phyloP scores from a whole-genome alignment of 345 rosid genomes.

The Syzygium grande region DNA sequence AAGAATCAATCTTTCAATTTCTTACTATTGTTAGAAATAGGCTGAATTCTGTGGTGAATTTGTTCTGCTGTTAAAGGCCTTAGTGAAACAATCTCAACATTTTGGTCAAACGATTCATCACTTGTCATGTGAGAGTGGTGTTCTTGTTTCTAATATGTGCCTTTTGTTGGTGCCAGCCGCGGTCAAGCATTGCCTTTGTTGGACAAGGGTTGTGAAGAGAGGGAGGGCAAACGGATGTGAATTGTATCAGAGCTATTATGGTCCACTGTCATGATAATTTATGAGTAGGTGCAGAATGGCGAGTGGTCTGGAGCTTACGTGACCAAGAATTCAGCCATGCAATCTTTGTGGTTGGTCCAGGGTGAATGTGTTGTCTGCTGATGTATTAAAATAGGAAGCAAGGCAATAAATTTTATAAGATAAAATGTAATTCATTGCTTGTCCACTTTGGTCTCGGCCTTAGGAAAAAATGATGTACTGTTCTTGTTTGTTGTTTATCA shows the following conservation, averaged over 20 bases:
- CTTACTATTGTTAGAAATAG: too few species aligned
- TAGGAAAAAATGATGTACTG: not conserved
- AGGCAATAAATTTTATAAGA: not conserved
- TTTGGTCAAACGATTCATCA: not conserved
- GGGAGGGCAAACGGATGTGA: slow-evolving; percentile 50
- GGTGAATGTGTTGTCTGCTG: not conserved
- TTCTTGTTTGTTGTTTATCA: not conserved
- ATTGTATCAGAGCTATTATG: slow-evolving; percentile 58
- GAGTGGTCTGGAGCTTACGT: not conserved
- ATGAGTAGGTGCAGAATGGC: slow-evolving; percentile 7
- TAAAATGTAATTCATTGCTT: not conserved
- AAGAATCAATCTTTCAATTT: too few species aligned
- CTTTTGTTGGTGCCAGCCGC: slow-evolving; percentile 27
- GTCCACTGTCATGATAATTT: slow-evolving; percentile 53
- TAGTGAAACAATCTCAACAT: not conserved
- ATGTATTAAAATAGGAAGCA: not conserved
- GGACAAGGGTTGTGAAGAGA: slow-evolving; percentile 57
- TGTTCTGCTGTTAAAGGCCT: too few species aligned
- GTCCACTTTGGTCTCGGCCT: not conserved
- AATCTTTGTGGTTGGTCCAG: not conserved
- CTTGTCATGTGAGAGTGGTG: not conserved
- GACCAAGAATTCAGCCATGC: not conserved
- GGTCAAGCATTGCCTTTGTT: slow-evolving; percentile 45
- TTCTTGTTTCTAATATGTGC: not conserved
- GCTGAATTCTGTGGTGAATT: too few species aligned